phyloP scores from a whole-genome alignment of 129 eudicot species.

The Lactuca sativa region DNA sequence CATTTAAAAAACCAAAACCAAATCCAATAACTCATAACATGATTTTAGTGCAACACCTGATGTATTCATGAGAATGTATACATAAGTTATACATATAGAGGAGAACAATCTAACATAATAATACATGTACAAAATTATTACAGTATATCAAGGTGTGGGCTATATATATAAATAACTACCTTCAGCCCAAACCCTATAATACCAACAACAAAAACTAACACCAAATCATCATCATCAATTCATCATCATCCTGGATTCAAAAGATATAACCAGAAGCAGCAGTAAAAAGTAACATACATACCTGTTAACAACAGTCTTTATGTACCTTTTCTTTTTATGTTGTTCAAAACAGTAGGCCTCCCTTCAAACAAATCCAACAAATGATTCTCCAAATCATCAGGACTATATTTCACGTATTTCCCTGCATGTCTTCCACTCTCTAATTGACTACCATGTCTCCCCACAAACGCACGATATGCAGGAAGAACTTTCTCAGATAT shows the following conservation, averaged over 20 bases:
- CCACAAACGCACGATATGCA: constrained; percentile 84
- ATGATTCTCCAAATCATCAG: constrained; percentile 82
- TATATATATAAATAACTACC: constrained; percentile 21
- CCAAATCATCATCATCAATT: constrained; percentile 29
- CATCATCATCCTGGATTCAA: constrained; percentile 30
- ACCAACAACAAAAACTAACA: constrained; percentile 29
- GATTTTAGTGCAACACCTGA: constrained; percentile 22
- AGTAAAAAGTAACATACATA: constrained; percentile 38
- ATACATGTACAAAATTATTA: constrained; percentile 64
- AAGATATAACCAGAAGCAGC: constrained; percentile 24
- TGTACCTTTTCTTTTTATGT: constrained; percentile 72
- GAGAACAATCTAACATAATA: constrained; percentile 31
- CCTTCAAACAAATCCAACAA: constrained; percentile 85
- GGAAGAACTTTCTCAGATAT: constrained; percentile 91
- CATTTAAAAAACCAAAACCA: not conserved
- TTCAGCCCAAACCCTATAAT: constrained; percentile 42
- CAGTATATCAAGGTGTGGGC: constrained; percentile 36
- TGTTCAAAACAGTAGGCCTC: constrained; percentile 64
- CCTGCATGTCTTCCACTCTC: constrained; percentile 90
- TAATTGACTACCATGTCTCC: constrained; percentile 81
- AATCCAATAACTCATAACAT: constrained; percentile 18
- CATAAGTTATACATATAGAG: constrained; percentile 34
- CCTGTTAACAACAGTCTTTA: constrained; percentile 48
- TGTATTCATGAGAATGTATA: constrained; percentile 32
- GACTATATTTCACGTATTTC: constrained; percentile 72